Conservation (phyloP, 2,329 filamentous ascomycete genomes). For the Xylaria multiplex region DNA sequence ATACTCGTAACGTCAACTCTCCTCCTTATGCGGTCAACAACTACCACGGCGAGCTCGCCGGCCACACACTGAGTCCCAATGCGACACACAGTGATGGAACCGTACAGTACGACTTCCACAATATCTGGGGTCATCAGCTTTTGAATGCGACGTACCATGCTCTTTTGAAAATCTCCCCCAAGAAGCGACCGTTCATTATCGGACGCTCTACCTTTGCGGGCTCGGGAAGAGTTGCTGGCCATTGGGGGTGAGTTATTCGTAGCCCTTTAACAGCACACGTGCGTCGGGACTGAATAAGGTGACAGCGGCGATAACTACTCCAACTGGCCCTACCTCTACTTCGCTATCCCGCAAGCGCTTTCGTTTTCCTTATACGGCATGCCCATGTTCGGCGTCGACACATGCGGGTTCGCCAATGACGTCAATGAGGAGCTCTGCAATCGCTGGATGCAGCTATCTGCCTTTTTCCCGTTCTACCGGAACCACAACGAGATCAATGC, state of each 20-base stretch:
- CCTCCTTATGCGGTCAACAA: constrained; percentile 83
- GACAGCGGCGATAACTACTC: constrained; percentile 74
- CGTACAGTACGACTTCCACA: constrained; percentile 85
- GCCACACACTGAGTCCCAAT: constrained; percentile 79
- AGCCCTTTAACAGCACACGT: background rate
- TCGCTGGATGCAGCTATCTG: constrained; percentile 77
- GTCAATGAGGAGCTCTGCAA: constrained; percentile 75
- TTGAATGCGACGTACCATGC: constrained; percentile 80
- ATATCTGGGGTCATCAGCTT: constrained; percentile 79
- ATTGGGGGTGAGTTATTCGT: constrained; percentile 68
- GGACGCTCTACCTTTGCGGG: constrained; percentile 84
- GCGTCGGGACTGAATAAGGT: constrained; percentile 8
- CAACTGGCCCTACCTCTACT: constrained; percentile 77
- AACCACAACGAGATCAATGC: constrained; percentile 76
- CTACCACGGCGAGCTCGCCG: constrained; percentile 75
- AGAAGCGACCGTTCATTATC: constrained; percentile 84
- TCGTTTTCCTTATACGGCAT: constrained; percentile 79
- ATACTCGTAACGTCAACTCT: constrained; percentile 71
- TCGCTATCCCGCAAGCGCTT: constrained; percentile 80
- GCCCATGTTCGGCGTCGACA: constrained; percentile 79
- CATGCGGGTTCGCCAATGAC: constrained; percentile 76
- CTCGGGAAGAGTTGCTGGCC: constrained; percentile 77
- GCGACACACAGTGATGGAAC: constrained; percentile 79
- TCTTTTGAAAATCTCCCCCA: constrained; percentile 70
- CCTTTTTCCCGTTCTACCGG: constrained; percentile 82